Evolutionary conservation across 306 rosid species (phyloP).

Genomic region (Inga oerstediana): DNA sequence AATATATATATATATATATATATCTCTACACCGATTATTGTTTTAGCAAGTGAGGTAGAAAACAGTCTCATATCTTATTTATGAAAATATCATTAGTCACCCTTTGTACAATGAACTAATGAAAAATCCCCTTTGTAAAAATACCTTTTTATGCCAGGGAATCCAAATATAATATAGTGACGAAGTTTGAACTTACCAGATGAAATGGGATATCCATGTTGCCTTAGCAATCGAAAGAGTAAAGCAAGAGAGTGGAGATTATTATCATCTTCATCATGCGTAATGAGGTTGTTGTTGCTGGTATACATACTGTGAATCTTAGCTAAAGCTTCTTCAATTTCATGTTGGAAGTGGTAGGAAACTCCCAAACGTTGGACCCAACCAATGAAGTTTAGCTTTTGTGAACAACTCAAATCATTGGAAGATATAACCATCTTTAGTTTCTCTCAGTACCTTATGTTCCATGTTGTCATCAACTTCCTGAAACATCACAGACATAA

Average conservation of each 20-base stretch:
- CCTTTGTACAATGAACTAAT: too few relatives aligned
- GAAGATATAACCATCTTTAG: background rate
- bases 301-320: background rate
- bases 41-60: too few relatives aligned
- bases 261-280: background rate
- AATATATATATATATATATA: too few relatives aligned
- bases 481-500: background rate
- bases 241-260: slow-evolving; percentile 40
- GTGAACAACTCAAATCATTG: background rate
- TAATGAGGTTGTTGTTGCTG: background rate
- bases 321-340: slow-evolving; percentile 28
- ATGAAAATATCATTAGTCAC: too few relatives aligned
- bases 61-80: too few relatives aligned
- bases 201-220: slow-evolving; percentile 40
- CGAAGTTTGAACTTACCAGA: slow-evolving; percentile 19
- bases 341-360: slow-evolving; percentile 5
- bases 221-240: slow-evolving; percentile 45
- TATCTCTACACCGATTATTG: too few relatives aligned
- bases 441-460: background rate
- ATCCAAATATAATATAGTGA: too few relatives aligned
- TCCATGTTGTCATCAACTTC: background rate
- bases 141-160: too few relatives aligned
- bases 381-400: background rate
- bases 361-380: background rate
- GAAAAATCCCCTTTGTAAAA: too few relatives aligned